Percentiles rank a stretch among this genome's conserved stretches.
Conservation (phyloP, 2,329 filamentous ascomycete species). For the Periconia sp. region DNA sequence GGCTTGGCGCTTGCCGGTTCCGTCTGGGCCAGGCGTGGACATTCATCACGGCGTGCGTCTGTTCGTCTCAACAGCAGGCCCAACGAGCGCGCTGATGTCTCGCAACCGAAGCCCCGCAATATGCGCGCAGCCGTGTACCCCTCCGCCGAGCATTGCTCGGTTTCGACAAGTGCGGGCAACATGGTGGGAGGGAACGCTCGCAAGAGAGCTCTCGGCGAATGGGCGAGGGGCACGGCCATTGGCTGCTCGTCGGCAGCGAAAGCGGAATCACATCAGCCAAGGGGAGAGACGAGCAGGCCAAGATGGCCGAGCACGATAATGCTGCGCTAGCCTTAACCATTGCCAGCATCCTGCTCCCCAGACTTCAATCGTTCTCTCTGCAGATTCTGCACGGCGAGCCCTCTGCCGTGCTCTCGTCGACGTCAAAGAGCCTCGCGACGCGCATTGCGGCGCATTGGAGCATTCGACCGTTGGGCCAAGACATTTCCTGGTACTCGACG, state of each 20-base stretch:
- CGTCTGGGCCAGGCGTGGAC: not conserved
- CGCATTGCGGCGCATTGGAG: constrained; percentile 25
- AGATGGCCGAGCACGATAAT: constrained; percentile 11
- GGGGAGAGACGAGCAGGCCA: not conserved
- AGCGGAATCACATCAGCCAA: constrained; percentile 13
- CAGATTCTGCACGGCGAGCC: constrained; percentile 7
- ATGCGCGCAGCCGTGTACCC: no score
- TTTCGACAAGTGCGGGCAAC: not conserved
- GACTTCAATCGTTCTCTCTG: constrained; percentile 1
- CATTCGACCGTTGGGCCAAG: not conserved
- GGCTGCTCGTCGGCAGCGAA: not conserved
- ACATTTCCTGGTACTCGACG: not conserved
- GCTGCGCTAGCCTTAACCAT: constrained; percentile 18
- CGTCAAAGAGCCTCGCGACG: constrained; percentile 10
- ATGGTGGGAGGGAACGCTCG: not conserved
- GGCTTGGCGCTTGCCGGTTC: not conserved
- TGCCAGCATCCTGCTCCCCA: constrained; percentile 2
- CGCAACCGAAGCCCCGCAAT: no score
- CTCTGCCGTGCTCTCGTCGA: constrained; percentile 4
- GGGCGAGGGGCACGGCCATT: not conserved
- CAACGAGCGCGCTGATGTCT: no score
- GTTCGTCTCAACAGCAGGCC: no score
- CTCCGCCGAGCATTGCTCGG: no score
- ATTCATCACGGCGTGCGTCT: no score
- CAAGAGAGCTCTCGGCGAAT: constrained; percentile 2